phyloP scores from a whole-genome alignment of 768 basidiomycete species.

The Dacryopinax spathularia region DNA sequence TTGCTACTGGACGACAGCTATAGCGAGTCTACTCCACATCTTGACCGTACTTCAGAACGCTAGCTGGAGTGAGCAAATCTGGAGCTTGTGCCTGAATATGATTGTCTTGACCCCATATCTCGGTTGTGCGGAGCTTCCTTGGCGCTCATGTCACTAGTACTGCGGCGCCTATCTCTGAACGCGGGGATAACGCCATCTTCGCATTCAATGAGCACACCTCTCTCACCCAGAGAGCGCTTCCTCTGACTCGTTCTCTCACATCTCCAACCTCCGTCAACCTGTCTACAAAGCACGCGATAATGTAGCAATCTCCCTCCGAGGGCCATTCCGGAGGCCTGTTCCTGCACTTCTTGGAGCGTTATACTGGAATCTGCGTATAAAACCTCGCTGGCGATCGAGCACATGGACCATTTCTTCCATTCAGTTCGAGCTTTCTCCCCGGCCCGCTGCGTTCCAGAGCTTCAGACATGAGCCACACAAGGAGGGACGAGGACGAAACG shows the following conservation, averaged over 20 bases:
- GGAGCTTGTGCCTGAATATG: background rate
- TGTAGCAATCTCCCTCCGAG: background rate
- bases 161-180: background rate
- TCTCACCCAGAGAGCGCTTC: background rate
- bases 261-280: background rate
- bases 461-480: background rate
- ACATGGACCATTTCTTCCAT: background rate
- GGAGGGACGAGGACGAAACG: background rate
- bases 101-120: background rate
- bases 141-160: background rate
- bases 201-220: background rate
- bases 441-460: background rate
- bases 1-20: no score
- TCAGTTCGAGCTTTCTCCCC: background rate
- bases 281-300: slow-evolving; percentile 1
- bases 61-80: no score
- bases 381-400: background rate
- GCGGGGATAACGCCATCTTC: slow-evolving; percentile 3
- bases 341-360: background rate
- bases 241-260: background rate
- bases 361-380: background rate
- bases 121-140: background rate
- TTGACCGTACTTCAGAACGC: no score
- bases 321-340: background rate
- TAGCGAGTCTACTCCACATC: no score